phyloP scores from a whole-genome alignment of 2,329 filamentous ascomycete species.

The Hymenoscyphus scutula region DNA sequence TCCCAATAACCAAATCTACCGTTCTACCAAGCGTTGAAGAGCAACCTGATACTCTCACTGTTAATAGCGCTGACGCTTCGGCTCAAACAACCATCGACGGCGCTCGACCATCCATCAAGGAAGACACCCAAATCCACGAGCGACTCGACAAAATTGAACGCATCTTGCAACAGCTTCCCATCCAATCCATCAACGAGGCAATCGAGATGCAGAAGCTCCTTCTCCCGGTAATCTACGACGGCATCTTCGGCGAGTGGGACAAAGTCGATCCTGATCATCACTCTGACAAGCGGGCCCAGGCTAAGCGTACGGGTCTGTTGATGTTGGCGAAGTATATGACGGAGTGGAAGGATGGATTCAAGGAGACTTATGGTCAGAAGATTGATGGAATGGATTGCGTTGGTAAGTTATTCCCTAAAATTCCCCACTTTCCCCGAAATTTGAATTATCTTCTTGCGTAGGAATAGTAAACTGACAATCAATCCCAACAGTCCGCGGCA shows the following conservation, averaged over 20 bases:
- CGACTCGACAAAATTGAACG: constrained; percentile 15
- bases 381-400: neutral
- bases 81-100: neutral
- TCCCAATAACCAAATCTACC: neutral
- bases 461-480: neutral
- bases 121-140: constrained; percentile 9
- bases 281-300: neutral
- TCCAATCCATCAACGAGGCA: constrained; percentile 4
- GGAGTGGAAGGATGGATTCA: constrained; percentile 10
- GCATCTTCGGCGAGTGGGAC: constrained; percentile 8
- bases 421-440: neutral
- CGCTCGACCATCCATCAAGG: constrained; percentile 1
- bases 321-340: constrained; percentile 5
- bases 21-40: neutral
- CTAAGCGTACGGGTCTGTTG: constrained; percentile 10
- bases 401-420: neutral
- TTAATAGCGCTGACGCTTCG: neutral
- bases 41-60: neutral
- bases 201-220: constrained; percentile 12
- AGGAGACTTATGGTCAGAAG: neutral
- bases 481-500: neutral
- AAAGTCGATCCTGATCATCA: neutral
- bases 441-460: neutral
- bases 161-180: neutral
- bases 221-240: constrained; percentile 7